Conservation (phyloP, 345 rosid species). For the Citrus glauca region DNA sequence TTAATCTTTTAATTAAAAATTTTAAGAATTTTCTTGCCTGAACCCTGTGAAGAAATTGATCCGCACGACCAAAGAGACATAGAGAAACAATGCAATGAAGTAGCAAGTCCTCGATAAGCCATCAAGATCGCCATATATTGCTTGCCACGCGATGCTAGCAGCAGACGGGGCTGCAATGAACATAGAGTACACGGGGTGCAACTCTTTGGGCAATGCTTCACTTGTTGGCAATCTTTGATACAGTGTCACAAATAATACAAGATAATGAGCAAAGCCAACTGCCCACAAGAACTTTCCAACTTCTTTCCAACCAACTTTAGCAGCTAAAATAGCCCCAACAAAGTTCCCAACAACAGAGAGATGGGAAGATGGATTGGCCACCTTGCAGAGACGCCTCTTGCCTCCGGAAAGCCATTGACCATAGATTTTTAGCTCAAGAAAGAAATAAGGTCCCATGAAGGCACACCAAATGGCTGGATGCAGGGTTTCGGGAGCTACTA, state of each 20-base stretch:
- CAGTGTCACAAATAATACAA: constrained; percentile 87
- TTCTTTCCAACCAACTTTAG: constrained; percentile 84
- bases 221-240: constrained; percentile 88
- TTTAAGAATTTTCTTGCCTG: constrained; percentile 40
- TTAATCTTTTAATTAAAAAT: not conserved
- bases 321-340: constrained; percentile 87
- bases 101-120: constrained; percentile 77
- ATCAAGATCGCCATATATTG: constrained; percentile 76
- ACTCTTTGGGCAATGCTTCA: constrained; percentile 89
- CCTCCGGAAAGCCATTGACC: constrained; percentile 98
- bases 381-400: constrained; percentile 87
- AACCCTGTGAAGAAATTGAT: constrained; percentile 96
- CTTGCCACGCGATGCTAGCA: constrained; percentile 88
- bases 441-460: constrained; percentile 79
- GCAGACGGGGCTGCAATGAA: constrained; percentile 98
- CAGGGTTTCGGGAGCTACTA: constrained; percentile 33
- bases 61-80: constrained; percentile 64
- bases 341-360: constrained; percentile 93
- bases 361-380: constrained; percentile 92
- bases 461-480: constrained; percentile 78
- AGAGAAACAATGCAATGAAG: constrained; percentile 86
- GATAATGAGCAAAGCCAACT: constrained; percentile 85
- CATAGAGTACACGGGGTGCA: constrained; percentile 96
- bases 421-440: constrained; percentile 88
- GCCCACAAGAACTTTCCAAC: constrained; percentile 91